Evolutionary conservation across 805 yeast genomes (phyloP).

Genomic region (Starmerella bacillaris): DNA sequence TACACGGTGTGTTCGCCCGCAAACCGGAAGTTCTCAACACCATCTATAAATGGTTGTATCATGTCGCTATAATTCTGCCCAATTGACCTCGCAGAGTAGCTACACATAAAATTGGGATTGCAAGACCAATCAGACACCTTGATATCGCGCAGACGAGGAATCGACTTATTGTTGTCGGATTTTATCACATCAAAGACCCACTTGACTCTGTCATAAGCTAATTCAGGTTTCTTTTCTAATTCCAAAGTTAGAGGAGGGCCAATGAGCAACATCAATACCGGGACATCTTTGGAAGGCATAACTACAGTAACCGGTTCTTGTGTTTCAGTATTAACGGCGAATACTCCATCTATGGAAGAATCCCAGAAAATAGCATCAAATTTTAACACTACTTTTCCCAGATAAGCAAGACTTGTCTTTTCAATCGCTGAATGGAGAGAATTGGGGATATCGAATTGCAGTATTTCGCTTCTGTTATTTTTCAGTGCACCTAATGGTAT

Average conservation of each 20-base stretch:
- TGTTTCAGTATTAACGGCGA: conserved; percentile 18
- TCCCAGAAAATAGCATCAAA: conserved; percentile 48
- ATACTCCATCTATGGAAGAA: conserved; percentile 24
- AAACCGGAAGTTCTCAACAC: conserved; percentile 46
- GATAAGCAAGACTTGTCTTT: conserved; percentile 40
- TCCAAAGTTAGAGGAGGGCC: conserved; percentile 59
- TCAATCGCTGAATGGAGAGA: conserved; percentile 26
- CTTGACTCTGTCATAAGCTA: conserved; percentile 39
- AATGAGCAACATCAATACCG: conserved; percentile 41
- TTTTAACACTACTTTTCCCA: conserved; percentile 59
- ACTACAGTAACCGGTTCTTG: conserved; percentile 44
- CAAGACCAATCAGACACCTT: conserved; percentile 48
- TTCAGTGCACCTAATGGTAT: conserved; percentile 60
- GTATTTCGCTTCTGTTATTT: neutral
- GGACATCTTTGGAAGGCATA: conserved; percentile 35
- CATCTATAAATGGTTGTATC: conserved; percentile 42
- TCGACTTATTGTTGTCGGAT: conserved; percentile 11
- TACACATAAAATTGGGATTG: conserved; percentile 53
- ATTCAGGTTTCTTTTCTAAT: conserved; percentile 31
- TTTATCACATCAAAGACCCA: conserved; percentile 29
- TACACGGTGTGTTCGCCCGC: conserved; percentile 81
- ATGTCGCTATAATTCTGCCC: conserved; percentile 53
- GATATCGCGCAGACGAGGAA: conserved; percentile 27
- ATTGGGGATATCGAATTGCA: conserved; percentile 25
- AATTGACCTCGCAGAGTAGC: conserved; percentile 54